Evolutionary conservation across 352 stramenopile species (phyloP).

Genomic region (Phytophthora tubulina): DNA sequence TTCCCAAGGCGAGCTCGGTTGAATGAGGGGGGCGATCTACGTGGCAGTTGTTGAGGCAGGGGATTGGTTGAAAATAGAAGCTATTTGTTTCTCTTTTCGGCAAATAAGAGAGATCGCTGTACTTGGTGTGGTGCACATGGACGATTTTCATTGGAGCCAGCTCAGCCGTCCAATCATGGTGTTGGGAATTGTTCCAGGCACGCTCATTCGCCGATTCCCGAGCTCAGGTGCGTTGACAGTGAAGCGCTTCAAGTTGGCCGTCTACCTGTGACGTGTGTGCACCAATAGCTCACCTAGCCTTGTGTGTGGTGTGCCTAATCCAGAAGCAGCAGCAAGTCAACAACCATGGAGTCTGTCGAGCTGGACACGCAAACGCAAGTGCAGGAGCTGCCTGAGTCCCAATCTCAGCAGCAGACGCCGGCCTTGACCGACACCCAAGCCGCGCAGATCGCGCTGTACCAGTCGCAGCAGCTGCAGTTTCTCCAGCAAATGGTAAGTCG

Average conservation of each 20-base stretch:
- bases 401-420: slow-evolving; percentile 28
- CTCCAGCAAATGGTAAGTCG: slow-evolving; percentile 76
- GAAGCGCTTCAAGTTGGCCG: slow-evolving; percentile 9
- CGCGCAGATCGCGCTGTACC: slow-evolving; percentile 77
- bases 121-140: slow-evolving; percentile 20
- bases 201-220: slow-evolving; percentile 29
- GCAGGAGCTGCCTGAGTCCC: slow-evolving; percentile 10
- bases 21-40: slow-evolving; percentile 30
- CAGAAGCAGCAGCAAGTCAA: background rate
- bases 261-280: slow-evolving; percentile 10
- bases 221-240: slow-evolving; percentile 16
- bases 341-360: slow-evolving; percentile 38
- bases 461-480: slow-evolving; percentile 82
- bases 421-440: slow-evolving; percentile 37
- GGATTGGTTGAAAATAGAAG: slow-evolving; percentile 25
- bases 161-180: slow-evolving; percentile 33
- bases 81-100: background rate
- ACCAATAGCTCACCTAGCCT: slow-evolving; percentile 1
- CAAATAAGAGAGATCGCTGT: slow-evolving; percentile 3
- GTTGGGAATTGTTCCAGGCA: slow-evolving; percentile 4
- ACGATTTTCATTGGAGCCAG: slow-evolving; percentile 33
- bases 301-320: background rate
- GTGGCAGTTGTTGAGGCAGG: slow-evolving; percentile 11
- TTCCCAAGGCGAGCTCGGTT: slow-evolving; percentile 8
- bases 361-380: slow-evolving; percentile 35